These are phyloP conservation scores for Tetrapisispora iriomotensis DNA, from an alignment of 805 yeast genomes.

Conservation along the genomic window DNA sequence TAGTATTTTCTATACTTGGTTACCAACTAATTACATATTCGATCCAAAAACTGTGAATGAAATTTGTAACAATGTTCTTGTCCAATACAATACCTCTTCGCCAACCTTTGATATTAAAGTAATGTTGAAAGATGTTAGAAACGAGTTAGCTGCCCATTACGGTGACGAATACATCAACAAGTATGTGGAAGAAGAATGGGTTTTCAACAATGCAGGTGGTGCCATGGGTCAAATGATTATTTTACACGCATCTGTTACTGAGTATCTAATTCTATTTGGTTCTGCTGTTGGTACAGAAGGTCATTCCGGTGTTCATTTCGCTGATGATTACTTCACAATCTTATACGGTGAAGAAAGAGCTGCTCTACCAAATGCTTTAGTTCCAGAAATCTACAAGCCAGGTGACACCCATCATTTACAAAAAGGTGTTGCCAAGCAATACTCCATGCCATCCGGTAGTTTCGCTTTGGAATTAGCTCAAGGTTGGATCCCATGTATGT, in stretches of 20 bases:
- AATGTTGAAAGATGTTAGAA: slow-evolving; percentile 53
- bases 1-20: slow-evolving; percentile 44
- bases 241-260: slow-evolving; percentile 87
- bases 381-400: slow-evolving; percentile 66
- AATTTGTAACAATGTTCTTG: slow-evolving; percentile 47
- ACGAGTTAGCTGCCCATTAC: slow-evolving; percentile 49
- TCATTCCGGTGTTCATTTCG: slow-evolving; percentile 89
- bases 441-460: slow-evolving; percentile 69
- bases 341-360: slow-evolving; percentile 72
- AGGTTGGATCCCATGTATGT: slow-evolving; percentile 98
- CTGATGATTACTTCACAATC: slow-evolving; percentile 95
- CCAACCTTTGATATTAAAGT: slow-evolving; percentile 48
- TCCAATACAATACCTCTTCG: slow-evolving; percentile 33
- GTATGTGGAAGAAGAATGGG: slow-evolving; percentile 75
- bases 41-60: slow-evolving; percentile 52
- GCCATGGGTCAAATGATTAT: slow-evolving; percentile 97
- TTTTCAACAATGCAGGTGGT: slow-evolving; percentile 95
- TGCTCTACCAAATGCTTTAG: slow-evolving; percentile 51
- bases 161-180: slow-evolving; percentile 66
- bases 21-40: slow-evolving; percentile 63
- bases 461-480: slow-evolving; percentile 94
- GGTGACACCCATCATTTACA: slow-evolving; percentile 78
- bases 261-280: slow-evolving; percentile 89
- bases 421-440: slow-evolving; percentile 74
- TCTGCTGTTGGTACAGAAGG: slow-evolving; percentile 93